These are phyloP conservation scores for Pyrus betulifolia DNA, from an alignment of 306 rosid genomes.

Conservation along the genomic window DNA sequence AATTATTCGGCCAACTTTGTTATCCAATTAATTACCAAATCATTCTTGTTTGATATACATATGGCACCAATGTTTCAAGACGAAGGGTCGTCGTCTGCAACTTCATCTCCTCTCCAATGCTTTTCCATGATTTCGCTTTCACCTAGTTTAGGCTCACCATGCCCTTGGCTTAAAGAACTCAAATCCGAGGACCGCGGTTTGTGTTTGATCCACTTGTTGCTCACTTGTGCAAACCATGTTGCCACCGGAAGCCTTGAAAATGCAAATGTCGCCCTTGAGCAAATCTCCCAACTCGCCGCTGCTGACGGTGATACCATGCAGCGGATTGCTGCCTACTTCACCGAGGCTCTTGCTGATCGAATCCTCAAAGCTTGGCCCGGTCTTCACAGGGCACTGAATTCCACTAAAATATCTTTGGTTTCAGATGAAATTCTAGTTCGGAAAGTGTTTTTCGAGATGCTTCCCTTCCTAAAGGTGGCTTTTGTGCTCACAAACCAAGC, in stretches of 20 bases:
- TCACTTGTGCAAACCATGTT: constrained; percentile 75
- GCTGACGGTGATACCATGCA: constrained; percentile 85
- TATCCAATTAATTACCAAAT: constrained; percentile 22
- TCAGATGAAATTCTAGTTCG: constrained; percentile 62
- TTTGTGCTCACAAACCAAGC: constrained; percentile 73
- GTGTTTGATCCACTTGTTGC: constrained; percentile 65
- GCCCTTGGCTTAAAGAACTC: constrained; percentile 60
- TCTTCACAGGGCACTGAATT: constrained; percentile 66
- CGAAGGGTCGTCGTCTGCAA: constrained; percentile 64
- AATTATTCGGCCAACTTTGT: neutral
- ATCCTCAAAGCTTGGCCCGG: constrained; percentile 78
- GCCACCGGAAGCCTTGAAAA: constrained; percentile 61
- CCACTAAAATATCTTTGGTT: constrained; percentile 47
- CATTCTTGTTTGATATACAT: constrained; percentile 24
- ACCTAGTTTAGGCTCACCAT: constrained; percentile 62
- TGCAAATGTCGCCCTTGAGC: constrained; percentile 74
- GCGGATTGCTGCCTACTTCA: constrained; percentile 68
- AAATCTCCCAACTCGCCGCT: constrained; percentile 71
- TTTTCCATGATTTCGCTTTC: constrained; percentile 64
- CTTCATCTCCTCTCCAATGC: constrained; percentile 50
- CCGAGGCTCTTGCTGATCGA: constrained; percentile 73
- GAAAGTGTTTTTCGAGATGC: constrained; percentile 63
- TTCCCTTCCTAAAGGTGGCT: constrained; percentile 72
- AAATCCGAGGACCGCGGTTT: constrained; percentile 77
- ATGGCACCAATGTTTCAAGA: constrained; percentile 52